phyloP scores from a whole-genome alignment of 208 protist species.

The Wallacemonas collosoma region DNA sequence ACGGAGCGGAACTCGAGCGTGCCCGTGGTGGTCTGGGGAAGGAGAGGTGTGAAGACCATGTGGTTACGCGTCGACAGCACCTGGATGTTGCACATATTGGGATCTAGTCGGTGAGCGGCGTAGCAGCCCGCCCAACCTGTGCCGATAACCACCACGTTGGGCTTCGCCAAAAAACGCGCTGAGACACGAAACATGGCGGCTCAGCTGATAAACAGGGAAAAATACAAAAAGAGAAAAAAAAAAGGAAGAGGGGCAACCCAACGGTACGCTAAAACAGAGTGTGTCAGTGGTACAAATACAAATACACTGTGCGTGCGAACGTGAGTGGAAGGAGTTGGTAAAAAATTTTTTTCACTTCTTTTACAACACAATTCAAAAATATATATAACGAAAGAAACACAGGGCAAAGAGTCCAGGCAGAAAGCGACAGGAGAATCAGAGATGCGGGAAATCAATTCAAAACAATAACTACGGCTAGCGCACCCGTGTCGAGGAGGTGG shows the following conservation, averaged over 20 bases:
- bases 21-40: slow-evolving; percentile 91
- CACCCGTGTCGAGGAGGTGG: no score
- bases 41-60: slow-evolving; percentile 96
- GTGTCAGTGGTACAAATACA: no score
- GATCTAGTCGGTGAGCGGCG: slow-evolving; percentile 73
- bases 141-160: slow-evolving; percentile 89
- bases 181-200: slow-evolving; percentile 38
- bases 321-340: background rate
- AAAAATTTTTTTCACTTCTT: background rate
- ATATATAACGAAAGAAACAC: no score
- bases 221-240: background rate
- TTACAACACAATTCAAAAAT: no score
- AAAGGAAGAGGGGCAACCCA: background rate
- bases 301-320: no score
- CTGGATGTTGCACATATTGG: slow-evolving; percentile 81
- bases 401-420: no score
- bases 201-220: slow-evolving; percentile 10
- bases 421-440: no score
- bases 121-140: slow-evolving; percentile 92
- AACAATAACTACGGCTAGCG: no score
- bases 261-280: no score
- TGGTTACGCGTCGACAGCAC: slow-evolving; percentile 92
- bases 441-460: no score
- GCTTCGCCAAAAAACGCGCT: slow-evolving; percentile 47
- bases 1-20: slow-evolving; percentile 92